Base-by-base conservation (phyloP, 2,329 filamentous ascomycete species). In the Nannizzia gypsea region DNA sequence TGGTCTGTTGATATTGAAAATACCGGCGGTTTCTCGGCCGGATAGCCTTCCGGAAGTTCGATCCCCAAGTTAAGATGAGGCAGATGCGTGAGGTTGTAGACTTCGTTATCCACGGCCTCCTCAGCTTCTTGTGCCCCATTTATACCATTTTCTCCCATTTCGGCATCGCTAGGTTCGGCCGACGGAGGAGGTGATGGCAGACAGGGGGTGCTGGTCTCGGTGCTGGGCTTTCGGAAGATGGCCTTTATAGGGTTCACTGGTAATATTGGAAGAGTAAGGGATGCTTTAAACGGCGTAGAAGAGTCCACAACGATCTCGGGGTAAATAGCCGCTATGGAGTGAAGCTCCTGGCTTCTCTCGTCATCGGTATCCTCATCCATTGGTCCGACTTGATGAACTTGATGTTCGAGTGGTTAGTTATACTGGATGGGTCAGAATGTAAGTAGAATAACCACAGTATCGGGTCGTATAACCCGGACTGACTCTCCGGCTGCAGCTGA, bases 291-390 rank as follows among this genome's bases (percentile, higher is more conserved):
- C 0, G 76, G 73, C 36, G 74, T 68, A 6, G 67, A 65, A 6
- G 76, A 67, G 58, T 83, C 76, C 61, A 80, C 69, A 34, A 73
- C 70, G 17, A 85, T 77, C 70, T 86, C 83, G 1, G 83, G 83
- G 62, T 77, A 86, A 60, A 86, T 86, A 56, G 83, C 82, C 50
- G 77, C 75, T 60, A 86, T 77, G 24, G 82, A 78, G 8, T 76
- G 77, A 54, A 86, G 73, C 70, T 86, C 83, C 65, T 83, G 77
- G 31, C 76, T 74, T 63, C 83, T 78, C 65, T 85, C 83, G 67
- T 85, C 82, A 8, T 60, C 58, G 15, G 67, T 66, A 58, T 69
- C 65, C 64, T 75, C 74, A 56, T 71, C 68, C 74, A 76, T 60
- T 5, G 8, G 24, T 9, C 15, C 31, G n/a, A n/a, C 28, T 36